Conservation (phyloP, 371 early-diverging fungal genomes). For the Choanephora cucurbitarum region DNA sequence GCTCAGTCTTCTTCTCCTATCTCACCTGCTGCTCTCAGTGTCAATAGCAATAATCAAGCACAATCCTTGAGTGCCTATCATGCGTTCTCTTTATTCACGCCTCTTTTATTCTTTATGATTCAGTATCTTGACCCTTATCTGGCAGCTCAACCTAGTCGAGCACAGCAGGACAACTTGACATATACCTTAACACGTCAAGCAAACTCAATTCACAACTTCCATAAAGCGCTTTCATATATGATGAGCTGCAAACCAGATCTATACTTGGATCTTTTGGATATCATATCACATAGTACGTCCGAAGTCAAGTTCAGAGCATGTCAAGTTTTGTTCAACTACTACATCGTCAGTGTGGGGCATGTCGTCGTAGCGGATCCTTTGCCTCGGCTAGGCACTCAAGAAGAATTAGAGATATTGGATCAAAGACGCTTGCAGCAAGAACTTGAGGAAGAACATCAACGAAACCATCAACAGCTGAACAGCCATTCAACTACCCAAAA, state of each 20-base stretch:
- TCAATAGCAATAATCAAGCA: slow-evolving; percentile 18
- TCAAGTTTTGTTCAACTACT: slow-evolving; percentile 47
- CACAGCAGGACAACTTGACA: slow-evolving; percentile 23
- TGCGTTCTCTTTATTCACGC: slow-evolving; percentile 40
- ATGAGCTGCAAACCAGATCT: slow-evolving; percentile 55
- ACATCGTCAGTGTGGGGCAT: slow-evolving; percentile 54
- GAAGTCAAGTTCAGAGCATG: slow-evolving; percentile 44
- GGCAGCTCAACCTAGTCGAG: slow-evolving; percentile 12
- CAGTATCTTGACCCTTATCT: slow-evolving; percentile 51
- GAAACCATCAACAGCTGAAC: background rate
- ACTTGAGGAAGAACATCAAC: slow-evolving; percentile 32
- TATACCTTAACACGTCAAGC: slow-evolving; percentile 30
- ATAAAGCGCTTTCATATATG: slow-evolving; percentile 53
- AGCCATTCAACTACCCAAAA: background rate
- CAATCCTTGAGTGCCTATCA: slow-evolving; percentile 19
- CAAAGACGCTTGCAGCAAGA: slow-evolving; percentile 30
- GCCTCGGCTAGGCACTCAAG: slow-evolving; percentile 29
- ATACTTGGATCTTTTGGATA: slow-evolving; percentile 54
- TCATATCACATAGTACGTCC: slow-evolving; percentile 48
- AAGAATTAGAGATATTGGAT: slow-evolving; percentile 34
- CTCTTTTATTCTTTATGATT: slow-evolving; percentile 48
- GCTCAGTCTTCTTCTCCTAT: slow-evolving; percentile 5
- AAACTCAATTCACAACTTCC: slow-evolving; percentile 45
- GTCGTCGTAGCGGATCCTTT: slow-evolving; percentile 50
- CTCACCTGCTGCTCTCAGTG: slow-evolving; percentile 15